Evolutionary conservation across 2,329 filamentous ascomycete species (phyloP).

Genomic region (Fusarium chuoi): DNA sequence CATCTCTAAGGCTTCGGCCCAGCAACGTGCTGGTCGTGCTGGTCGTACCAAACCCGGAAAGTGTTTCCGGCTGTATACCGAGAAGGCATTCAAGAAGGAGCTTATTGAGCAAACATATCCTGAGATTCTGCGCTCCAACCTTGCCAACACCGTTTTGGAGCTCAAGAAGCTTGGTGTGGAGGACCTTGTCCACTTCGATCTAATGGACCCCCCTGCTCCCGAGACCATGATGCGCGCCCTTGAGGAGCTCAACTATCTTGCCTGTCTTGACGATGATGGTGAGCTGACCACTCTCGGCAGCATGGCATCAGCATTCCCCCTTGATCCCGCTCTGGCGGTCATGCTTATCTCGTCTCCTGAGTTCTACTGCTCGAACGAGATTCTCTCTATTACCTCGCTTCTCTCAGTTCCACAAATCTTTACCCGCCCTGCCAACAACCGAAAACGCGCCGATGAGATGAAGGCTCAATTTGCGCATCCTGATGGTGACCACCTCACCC

Average conservation of each 20-base stretch:
- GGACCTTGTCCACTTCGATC: slow-evolving; percentile 96
- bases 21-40: slow-evolving; percentile 97
- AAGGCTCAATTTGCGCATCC: slow-evolving; percentile 92
- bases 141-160: slow-evolving; percentile 94
- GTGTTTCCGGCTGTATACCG: slow-evolving; percentile 96
- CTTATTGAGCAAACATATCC: slow-evolving; percentile 97
- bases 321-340: slow-evolving; percentile 93
- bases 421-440: slow-evolving; percentile 83
- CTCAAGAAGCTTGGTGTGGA: slow-evolving; percentile 96
- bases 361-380: slow-evolving; percentile 99
- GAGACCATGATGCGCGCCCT: slow-evolving; percentile 98
- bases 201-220: slow-evolving; percentile 97
- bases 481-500: slow-evolving; percentile 94
- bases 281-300: slow-evolving; percentile 87
- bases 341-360: slow-evolving; percentile 98
- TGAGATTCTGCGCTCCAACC: slow-evolving; percentile 92
- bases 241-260: slow-evolving; percentile 97
- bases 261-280: slow-evolving; percentile 95
- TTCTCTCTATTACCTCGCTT: slow-evolving; percentile 92
- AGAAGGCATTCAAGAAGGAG: slow-evolving; percentile 96
- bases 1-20: slow-evolving; percentile 96
- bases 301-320: slow-evolving; percentile 92
- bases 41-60: slow-evolving; percentile 98
- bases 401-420: slow-evolving; percentile 96
- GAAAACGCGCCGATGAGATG: slow-evolving; percentile 97